Base-by-base conservation (phyloP, 257 asterid genomes). In the Vinca minor region DNA sequence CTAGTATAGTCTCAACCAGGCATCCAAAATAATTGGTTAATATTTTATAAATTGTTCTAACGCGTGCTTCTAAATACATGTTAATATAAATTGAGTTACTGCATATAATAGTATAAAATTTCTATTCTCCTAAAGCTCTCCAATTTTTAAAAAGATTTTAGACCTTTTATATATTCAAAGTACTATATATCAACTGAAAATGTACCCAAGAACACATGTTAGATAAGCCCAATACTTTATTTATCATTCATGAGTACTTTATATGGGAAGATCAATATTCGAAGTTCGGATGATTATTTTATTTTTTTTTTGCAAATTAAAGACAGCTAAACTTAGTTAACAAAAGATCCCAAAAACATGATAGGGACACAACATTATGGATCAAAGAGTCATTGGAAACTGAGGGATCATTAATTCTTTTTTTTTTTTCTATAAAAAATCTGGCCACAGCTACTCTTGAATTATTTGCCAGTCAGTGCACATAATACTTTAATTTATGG, bases 281-380 rank as follows among this genome's bases (percentile, higher is more conserved):
- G n/a, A 53, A 21, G 56, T 28, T 31, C 7, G 45, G 31, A 46
- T 14, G 32, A 36, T 18, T 15, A 32, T 41, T 15, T 45, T 41
- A 32, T 47, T 18, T 15, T 45, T 41, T 15, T 45, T 41, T 44
- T 47, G 49, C 7, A n/a, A n/a, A n/a, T n/a, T n/a, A 57, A 55
- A 57, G 65, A 59, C 71, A 65, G 71, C 71, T 64, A 64, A 57
- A 64, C 39, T 58, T 39, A 58, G 75, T 56, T 56, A n/a, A 26
- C 29, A 15, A 46, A 38, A 55, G 63, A 63, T 34, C 47, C 2
- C 38, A 39, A 25, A 52, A 52, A 23, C 63, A 55, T 57, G 62
- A 62, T 57, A 57, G 70, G 71, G 66, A 46, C 66, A 58, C 13
- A 28, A 48, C 9, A 45, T 8, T 50, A 45, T 64, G 66, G 45